Evolutionary conservation across 139 green algal species (phyloP).

Genomic region (Parachlorella kessleri): DNA sequence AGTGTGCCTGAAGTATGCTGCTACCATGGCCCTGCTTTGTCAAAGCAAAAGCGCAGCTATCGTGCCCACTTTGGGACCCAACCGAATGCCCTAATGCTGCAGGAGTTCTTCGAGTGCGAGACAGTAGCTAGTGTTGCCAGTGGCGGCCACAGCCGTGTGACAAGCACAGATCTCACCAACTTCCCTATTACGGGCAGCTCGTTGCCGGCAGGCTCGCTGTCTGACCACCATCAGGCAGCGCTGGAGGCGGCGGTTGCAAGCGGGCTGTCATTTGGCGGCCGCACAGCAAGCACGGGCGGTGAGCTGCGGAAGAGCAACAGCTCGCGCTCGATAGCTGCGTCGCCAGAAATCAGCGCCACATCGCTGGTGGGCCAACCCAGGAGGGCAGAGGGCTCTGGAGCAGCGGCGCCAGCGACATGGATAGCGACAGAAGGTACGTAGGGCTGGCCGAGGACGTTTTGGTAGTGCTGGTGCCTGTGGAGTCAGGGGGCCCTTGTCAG

Average conservation of each 20-base stretch:
- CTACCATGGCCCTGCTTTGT: too few relatives aligned
- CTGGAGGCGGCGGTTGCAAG: not conserved
- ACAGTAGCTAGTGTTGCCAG: not conserved
- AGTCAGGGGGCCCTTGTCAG: too few relatives aligned
- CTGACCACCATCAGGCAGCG: too few relatives aligned
- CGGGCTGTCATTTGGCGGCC: not conserved
- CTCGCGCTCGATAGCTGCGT: not conserved
- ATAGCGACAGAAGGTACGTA: too few relatives aligned
- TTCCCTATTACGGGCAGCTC: not conserved
- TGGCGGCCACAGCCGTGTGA: constrained; percentile 6
- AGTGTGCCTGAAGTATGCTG: too few relatives aligned
- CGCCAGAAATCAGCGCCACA: not conserved
- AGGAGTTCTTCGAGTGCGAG: constrained; percentile 54
- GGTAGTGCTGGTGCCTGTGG: too few relatives aligned
- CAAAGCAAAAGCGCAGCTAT: not conserved
- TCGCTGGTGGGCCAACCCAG: too few relatives aligned
- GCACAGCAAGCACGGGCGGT: not conserved
- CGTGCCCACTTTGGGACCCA: not conserved
- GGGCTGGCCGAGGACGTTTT: too few relatives aligned
- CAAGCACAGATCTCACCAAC: constrained; percentile 19
- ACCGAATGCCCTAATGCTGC: not conserved
- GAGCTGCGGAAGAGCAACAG: not conserved
- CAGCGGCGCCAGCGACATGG: too few relatives aligned
- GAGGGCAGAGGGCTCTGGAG: too few relatives aligned
- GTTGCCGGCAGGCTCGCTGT: too few relatives aligned